Percentiles rank a stretch among this genome's conserved stretches.
These are phyloP conservation scores for Aspergillus hiratsukae DNA, from an alignment of 2,329 filamentous ascomycete species.

Conservation along the genomic window DNA sequence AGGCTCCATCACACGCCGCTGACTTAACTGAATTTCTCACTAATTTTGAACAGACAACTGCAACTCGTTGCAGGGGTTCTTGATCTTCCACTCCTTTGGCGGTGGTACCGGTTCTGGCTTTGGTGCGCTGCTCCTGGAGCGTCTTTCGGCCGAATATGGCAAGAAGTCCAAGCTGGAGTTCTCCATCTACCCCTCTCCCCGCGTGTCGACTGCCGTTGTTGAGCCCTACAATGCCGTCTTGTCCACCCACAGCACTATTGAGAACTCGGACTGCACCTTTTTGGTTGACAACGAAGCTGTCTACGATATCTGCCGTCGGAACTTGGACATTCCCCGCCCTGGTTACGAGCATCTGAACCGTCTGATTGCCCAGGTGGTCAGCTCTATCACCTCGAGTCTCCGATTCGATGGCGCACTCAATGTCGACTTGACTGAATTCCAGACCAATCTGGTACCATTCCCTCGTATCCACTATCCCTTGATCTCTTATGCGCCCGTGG, in stretches of 20 bases:
- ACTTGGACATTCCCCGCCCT: slow-evolving; percentile 61
- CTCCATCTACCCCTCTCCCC: slow-evolving; percentile 61
- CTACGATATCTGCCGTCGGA: slow-evolving; percentile 63
- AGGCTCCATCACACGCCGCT: slow-evolving; percentile 15
- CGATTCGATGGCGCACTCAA: slow-evolving; percentile 64
- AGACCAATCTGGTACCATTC: slow-evolving; percentile 65
- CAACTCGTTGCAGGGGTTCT: slow-evolving; percentile 61
- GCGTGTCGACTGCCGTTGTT: slow-evolving; percentile 62
- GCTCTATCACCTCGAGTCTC: slow-evolving; percentile 61
- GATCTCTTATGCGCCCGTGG: slow-evolving; percentile 61
- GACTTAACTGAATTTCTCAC: slow-evolving; percentile 12
- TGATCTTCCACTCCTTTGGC: slow-evolving; percentile 66
- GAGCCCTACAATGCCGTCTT: slow-evolving; percentile 63
- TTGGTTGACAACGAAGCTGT: slow-evolving; percentile 66
- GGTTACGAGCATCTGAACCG: slow-evolving; percentile 63
- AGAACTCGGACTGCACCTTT: slow-evolving; percentile 65
- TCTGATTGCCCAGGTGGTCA: slow-evolving; percentile 64
- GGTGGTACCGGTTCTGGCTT: slow-evolving; percentile 65
- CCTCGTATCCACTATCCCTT: slow-evolving; percentile 65
- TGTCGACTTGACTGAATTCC: slow-evolving; percentile 65
- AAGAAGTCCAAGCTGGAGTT: slow-evolving; percentile 68
- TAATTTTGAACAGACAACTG: slow-evolving; percentile 53
- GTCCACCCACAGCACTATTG: slow-evolving; percentile 58
- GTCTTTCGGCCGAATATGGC: slow-evolving; percentile 60
- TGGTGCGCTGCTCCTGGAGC: slow-evolving; percentile 60